Base-by-base conservation (phyloP, 1,139 yeast species). In the Hemisphaericaspora xylofermentans region DNA sequence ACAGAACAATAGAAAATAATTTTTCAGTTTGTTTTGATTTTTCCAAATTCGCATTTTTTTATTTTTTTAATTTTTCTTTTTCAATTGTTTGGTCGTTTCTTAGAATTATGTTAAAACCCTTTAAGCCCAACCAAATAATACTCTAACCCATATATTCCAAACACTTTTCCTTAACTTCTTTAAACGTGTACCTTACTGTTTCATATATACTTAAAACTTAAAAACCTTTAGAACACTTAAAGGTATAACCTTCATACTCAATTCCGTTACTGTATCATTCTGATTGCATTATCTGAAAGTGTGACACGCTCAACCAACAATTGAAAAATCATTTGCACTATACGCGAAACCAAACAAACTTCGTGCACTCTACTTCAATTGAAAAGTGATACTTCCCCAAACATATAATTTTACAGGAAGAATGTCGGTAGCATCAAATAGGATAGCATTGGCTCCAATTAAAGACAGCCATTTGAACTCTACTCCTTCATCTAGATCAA, bases 361-460 rank as follows among this genome's bases (percentile, higher is more conserved):
- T 27, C 16, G 30, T 27, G 26, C 14, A 13, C 30, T 12, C 8
- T 19, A 6, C 8, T 19, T 19, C 22, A 19, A 19, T 19, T 19
- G 22, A 5, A 19, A 8, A 6, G 5, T 19, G 8, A 6, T 19
- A 5, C 22, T 19, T 19, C 22, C 8, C 22, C n/a, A n/a, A n/a
- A 19, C 22, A 19, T 19, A 19, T n/a, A n/a, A n/a, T 19, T 19
- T 19, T 8, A 19, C 22, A 27, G 9, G 26, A 4, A 27, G 30
- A 13, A 49, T 49, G 52, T 44, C 52, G 9, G 31, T 51, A 31
- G 40, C 57, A 25, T 47, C 63, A 31, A 48, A 59, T 43, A 56
- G 72, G 50, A 55, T 64, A 30, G 71, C 71, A 27, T 64, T 68
- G 52, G 71, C 71, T 7, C 67, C 72, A 29, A 56, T 67, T 44